phyloP scores from a whole-genome alignment of 139 green algal genomes.

The Eudorina sp. region DNA sequence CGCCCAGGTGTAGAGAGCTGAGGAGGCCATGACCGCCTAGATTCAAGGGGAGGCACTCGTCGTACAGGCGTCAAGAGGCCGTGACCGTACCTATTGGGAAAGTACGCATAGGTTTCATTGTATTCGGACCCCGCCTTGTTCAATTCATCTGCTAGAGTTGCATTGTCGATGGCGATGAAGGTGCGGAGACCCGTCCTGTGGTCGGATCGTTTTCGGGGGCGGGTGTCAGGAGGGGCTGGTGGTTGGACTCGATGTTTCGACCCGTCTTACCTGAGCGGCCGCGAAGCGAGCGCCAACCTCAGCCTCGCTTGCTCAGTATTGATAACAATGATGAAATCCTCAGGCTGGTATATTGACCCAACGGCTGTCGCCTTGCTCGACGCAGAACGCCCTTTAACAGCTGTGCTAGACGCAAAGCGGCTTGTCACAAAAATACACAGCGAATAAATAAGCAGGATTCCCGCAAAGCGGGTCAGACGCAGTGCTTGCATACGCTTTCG shows the following conservation, averaged over 20 bases:
- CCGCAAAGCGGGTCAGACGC: background rate
- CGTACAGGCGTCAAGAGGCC: too few species aligned
- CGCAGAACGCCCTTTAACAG: background rate
- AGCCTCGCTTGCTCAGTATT: constrained; percentile 13
- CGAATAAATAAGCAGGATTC: background rate
- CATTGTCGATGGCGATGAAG: constrained; percentile 40
- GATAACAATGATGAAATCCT: constrained; percentile 38
- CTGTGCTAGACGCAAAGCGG: too few species aligned
- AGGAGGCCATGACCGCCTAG: too few species aligned
- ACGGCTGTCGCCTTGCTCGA: background rate
- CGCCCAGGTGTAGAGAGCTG: too few species aligned
- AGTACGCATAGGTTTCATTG: constrained; percentile 45
- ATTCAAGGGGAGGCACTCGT: background rate
- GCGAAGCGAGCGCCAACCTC: background rate
- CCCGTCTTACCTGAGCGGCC: constrained; percentile 5
- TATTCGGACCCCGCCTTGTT: background rate
- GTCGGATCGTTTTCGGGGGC: background rate
- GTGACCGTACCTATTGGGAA: constrained; percentile 34
- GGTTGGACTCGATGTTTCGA: background rate
- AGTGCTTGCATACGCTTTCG: background rate
- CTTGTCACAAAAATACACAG: background rate
- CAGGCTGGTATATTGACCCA: background rate
- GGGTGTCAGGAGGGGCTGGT: too few species aligned
- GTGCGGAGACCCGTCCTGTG: constrained; percentile 21
- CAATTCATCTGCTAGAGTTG: background rate